phyloP scores from a whole-genome alignment of 2,329 filamentous ascomycete genomes.

The Botrytis medusae region DNA sequence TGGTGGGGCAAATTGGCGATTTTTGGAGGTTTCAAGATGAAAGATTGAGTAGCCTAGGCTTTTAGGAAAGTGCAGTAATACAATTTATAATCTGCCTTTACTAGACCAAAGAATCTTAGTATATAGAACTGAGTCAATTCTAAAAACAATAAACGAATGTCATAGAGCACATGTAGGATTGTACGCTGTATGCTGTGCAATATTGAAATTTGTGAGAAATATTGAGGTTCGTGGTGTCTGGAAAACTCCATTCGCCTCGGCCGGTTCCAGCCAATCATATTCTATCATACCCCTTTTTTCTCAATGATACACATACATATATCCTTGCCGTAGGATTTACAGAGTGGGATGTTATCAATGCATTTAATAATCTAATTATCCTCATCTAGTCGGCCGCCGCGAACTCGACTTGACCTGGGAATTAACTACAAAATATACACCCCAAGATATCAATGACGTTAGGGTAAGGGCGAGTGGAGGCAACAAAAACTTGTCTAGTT shows the following conservation, averaged over 20 bases:
- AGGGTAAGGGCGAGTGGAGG: constrained; percentile 31
- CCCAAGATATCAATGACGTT: constrained; percentile 30
- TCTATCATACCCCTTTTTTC: background rate
- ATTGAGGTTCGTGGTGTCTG: background rate
- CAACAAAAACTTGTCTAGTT: constrained; percentile 24
- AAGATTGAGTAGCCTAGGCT: background rate
- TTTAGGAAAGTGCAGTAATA: background rate
- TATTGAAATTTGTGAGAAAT: background rate
- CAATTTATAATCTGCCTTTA: background rate
- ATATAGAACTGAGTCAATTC: background rate
- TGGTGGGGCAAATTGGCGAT: constrained; percentile 2
- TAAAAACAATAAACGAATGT: background rate
- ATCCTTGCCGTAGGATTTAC: background rate
- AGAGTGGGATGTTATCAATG: background rate
- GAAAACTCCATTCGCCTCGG: background rate
- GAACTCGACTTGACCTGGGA: constrained; percentile 6
- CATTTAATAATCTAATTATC: background rate
- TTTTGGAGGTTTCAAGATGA: constrained; percentile 3
- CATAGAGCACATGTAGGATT: background rate
- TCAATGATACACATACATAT: background rate
- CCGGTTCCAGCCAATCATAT: background rate
- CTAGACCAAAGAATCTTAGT: background rate
- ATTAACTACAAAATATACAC: constrained; percentile 24
- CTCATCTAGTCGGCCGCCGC: constrained; percentile 1
- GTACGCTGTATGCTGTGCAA: background rate